Evolutionary conservation across 331 rosid species (phyloP).

Genomic region (Acacia concinna): DNA sequence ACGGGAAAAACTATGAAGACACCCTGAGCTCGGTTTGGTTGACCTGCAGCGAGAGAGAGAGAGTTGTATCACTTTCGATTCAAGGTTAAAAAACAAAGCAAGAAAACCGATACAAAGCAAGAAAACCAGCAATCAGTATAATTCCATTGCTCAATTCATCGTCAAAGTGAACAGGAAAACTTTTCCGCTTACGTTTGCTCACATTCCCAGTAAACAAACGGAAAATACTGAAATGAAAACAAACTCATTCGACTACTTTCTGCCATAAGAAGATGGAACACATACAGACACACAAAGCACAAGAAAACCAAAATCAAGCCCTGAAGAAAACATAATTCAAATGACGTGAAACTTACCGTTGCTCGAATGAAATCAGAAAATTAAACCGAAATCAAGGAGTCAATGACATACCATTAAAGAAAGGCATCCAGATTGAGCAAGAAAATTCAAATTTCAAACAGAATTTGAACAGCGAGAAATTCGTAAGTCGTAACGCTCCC

Average conservation of each 20-base stretch:
- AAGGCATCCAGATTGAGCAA: conserved; percentile 32
- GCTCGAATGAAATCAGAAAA: not conserved
- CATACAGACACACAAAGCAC: not conserved
- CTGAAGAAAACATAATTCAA: conserved; percentile 8
- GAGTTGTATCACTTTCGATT: conserved; percentile 9
- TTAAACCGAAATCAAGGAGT: not conserved
- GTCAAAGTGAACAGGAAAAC: conserved; percentile 15
- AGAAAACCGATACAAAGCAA: conserved; percentile 3
- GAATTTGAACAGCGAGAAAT: not conserved
- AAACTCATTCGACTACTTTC: not conserved
- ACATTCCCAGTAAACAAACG: conserved; percentile 38
- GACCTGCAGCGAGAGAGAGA: not conserved
- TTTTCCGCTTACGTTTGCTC: conserved; percentile 2
- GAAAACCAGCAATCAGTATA: conserved; percentile 16
- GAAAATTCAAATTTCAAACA: conserved; percentile 22
- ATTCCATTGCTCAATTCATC: too few species aligned
- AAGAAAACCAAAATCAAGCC: conserved; percentile 15
- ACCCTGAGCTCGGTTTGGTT: not conserved
- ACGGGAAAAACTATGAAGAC: not conserved
- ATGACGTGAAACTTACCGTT: not conserved
- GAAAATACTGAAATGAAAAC: conserved; percentile 16
- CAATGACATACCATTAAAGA: conserved; percentile 36
- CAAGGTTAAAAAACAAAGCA: not conserved
- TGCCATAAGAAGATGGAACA: not conserved
- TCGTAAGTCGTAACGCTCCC: not conserved